Conservation (phyloP, 257 asterid genomes). For the Solanum neorickii region DNA sequence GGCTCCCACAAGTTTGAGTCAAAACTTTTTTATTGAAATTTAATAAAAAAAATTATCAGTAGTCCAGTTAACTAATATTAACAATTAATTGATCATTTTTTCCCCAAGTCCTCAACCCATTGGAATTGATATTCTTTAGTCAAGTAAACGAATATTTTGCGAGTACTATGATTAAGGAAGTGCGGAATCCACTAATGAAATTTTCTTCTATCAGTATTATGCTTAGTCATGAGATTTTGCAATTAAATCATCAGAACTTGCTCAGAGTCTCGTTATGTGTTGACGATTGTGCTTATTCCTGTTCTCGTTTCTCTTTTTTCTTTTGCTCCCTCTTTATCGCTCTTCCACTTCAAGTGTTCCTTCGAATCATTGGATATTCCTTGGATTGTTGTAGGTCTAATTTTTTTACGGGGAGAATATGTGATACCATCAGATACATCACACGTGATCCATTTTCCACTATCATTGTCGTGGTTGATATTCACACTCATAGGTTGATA, state of each 20-base stretch:
- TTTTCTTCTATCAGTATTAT: neutral
- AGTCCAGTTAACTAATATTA: neutral
- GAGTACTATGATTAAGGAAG: neutral
- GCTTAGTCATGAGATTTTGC: neutral
- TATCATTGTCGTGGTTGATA: neutral
- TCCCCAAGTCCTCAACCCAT: neutral
- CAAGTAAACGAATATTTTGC: neutral
- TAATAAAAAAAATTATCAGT: neutral
- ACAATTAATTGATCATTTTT: neutral
- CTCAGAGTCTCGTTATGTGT: neutral
- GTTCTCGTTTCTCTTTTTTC: neutral
- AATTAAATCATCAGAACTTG: neutral
- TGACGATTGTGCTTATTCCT: neutral
- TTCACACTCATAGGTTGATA: neutral
- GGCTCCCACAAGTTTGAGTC: neutral
- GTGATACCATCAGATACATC: neutral
- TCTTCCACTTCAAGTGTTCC: neutral
- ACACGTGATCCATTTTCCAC: neutral
- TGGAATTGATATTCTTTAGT: neutral
- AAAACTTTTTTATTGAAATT: neutral
- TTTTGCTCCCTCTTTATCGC: neutral
- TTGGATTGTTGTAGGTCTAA: neutral
- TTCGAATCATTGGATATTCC: neutral
- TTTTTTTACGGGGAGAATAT: neutral
- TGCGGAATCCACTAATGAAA: neutral